Evolutionary conservation across 306 rosid species (phyloP).

Genomic region (Cucurbita moschata): DNA sequence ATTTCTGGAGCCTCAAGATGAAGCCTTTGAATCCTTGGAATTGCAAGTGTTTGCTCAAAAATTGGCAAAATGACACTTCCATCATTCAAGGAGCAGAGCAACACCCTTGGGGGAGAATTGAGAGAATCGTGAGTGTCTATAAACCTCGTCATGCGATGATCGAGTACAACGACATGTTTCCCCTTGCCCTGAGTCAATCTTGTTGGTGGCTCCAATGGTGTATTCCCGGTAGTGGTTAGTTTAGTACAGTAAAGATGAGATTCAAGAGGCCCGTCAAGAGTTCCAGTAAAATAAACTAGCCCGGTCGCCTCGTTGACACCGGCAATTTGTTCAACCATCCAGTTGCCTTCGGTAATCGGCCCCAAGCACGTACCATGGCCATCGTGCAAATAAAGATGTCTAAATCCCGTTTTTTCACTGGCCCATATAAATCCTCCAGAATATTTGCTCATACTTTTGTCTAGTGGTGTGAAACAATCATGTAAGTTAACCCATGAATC

Average conservation of each 20-base stretch:
- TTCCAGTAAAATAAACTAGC: conserved; percentile 75
- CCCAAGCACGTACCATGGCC: conserved; percentile 61
- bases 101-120: conserved; percentile 62
- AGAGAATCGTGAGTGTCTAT: conserved; percentile 74
- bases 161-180: conserved; percentile 67
- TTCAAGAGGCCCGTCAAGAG: conserved; percentile 75
- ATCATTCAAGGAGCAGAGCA: conserved; percentile 69
- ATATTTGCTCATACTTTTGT: conserved; percentile 48
- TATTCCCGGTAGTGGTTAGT: conserved; percentile 38
- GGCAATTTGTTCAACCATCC: conserved; percentile 96
- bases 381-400: conserved; percentile 81
- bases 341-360: conserved; percentile 80
- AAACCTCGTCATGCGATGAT: conserved; percentile 68
- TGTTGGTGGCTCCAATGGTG: conserved; percentile 46
- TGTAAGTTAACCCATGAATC: conserved; percentile 65
- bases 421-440: conserved; percentile 94
- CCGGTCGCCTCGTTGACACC: conserved; percentile 81
- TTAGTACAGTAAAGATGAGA: conserved; percentile 63
- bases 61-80: conserved; percentile 58
- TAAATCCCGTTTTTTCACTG: conserved; percentile 84
- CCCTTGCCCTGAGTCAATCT: conserved; percentile 71
- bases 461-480: conserved; percentile 82
- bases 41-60: conserved; percentile 40
- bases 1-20: conserved; percentile 77
- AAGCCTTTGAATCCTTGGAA: conserved; percentile 53